Percentiles rank a stretch among this genome's conserved stretches.
Evolutionary conservation across 2,329 filamentous ascomycete genomes (phyloP).

Genomic region (Ophiostoma populinum): DNA sequence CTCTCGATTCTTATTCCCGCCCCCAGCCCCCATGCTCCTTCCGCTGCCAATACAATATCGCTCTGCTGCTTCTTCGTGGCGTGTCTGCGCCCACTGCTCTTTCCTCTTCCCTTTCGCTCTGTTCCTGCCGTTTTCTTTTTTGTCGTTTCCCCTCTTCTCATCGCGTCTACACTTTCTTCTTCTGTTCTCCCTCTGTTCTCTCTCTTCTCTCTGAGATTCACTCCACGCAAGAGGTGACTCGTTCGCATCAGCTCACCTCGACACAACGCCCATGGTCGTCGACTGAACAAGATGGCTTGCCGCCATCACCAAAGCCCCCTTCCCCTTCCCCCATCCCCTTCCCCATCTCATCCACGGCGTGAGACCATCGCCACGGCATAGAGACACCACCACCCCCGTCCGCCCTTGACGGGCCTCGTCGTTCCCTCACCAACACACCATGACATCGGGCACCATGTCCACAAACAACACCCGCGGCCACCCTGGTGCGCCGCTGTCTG

Average conservation of each 20-base stretch:
- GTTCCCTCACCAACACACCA: neutral
- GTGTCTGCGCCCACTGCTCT: too few relatives aligned
- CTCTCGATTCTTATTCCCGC: too few relatives aligned
- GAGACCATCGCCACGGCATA: neutral
- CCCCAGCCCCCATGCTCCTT: too few relatives aligned
- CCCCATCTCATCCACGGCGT: neutral
- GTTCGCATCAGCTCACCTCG: neutral
- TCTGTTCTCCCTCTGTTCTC: neutral
- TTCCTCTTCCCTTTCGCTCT: neutral
- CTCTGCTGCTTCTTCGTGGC: constrained; percentile 1
- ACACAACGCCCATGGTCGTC: constrained; percentile 1
- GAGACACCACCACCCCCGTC: neutral
- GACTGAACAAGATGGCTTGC: constrained; percentile 5
- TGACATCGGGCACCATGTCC: neutral
- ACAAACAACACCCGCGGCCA: constrained; percentile 3
- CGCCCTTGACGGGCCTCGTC: neutral
- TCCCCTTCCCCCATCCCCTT: neutral
- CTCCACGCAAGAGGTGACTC: too few relatives aligned
- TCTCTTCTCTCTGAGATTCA: neutral
- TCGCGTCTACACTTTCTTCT: neutral
- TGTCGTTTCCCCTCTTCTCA: neutral
- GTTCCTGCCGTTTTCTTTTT: neutral
- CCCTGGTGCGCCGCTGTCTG: constrained; percentile 1
- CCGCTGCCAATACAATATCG: constrained; percentile 1
- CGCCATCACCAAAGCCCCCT: constrained; percentile 2